phyloP scores from a whole-genome alignment of 306 rosid species.

The Fragaria vesca region DNA sequence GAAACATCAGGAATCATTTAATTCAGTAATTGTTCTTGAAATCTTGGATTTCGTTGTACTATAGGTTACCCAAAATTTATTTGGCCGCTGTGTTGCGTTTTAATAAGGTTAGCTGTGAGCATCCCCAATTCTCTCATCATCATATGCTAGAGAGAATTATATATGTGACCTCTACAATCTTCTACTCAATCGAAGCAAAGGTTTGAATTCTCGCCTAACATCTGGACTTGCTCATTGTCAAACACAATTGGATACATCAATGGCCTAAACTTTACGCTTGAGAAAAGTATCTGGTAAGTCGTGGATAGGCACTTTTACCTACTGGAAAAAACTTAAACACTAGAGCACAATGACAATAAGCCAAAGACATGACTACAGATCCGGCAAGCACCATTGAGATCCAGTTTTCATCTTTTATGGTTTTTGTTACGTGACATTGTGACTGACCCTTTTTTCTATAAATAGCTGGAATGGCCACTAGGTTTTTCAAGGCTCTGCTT shows the following conservation, averaged over 20 bases:
- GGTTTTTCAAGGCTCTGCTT: slow-evolving; percentile 6
- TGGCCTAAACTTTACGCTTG: background rate
- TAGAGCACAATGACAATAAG: background rate
- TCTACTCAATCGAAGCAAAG: background rate
- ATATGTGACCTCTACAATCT: background rate
- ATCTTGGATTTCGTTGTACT: background rate
- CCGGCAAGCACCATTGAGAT: slow-evolving; percentile 7
- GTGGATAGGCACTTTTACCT: background rate
- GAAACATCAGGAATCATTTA: background rate
- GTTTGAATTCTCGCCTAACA: background rate
- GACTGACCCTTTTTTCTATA: background rate
- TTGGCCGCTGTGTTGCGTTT: background rate
- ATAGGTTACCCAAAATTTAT: background rate
- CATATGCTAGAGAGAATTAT: background rate
- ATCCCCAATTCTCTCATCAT: too few relatives aligned
- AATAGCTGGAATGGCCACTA: slow-evolving; percentile 6
- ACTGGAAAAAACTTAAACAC: background rate
- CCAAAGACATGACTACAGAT: background rate
- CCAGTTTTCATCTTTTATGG: background rate
- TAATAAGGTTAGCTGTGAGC: background rate
- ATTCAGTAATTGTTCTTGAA: background rate
- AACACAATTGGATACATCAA: background rate
- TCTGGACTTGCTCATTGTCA: background rate
- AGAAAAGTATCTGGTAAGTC: background rate
- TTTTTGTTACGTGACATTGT: background rate